phyloP scores from a whole-genome alignment of 2,329 filamentous ascomycete species.

The Talaromyces sp. region DNA sequence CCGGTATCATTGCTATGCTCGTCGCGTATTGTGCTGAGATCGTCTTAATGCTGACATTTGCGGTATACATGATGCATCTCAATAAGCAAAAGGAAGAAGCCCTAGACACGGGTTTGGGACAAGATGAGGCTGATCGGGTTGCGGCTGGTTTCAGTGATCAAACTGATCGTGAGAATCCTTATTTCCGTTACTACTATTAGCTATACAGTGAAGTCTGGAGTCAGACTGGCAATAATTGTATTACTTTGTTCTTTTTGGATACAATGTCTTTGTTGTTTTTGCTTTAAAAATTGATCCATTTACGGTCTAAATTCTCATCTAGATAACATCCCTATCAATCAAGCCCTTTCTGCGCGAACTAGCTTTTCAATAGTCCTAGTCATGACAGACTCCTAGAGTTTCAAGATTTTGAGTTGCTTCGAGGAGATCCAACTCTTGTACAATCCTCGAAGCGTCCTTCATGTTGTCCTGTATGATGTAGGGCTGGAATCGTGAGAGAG shows the following conservation, averaged over 20 bases:
- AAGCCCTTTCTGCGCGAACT: background rate
- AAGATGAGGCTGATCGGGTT: background rate
- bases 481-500: background rate
- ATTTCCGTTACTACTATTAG: background rate
- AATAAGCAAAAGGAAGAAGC: background rate
- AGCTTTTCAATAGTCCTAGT: background rate
- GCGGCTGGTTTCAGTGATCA: background rate
- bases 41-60: background rate
- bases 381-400: background rate
- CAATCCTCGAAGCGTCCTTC: background rate
- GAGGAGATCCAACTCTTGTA: background rate
- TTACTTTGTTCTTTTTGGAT: background rate
- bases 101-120: background rate
- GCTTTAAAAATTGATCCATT: background rate
- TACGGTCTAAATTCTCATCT: background rate
- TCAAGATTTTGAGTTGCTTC: background rate
- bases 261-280: background rate
- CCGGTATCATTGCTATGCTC: constrained; percentile 17
- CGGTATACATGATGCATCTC: background rate
- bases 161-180: background rate
- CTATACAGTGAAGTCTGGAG: background rate
- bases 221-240: background rate
- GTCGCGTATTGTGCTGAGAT: constrained; percentile 17
- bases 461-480: background rate
- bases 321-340: background rate